Percentiles rank a stretch among this genome's conserved stretches.
These are phyloP conservation scores for Aquilaria malaccensis DNA, from an alignment of 345 rosid species.

Conservation along the genomic window DNA sequence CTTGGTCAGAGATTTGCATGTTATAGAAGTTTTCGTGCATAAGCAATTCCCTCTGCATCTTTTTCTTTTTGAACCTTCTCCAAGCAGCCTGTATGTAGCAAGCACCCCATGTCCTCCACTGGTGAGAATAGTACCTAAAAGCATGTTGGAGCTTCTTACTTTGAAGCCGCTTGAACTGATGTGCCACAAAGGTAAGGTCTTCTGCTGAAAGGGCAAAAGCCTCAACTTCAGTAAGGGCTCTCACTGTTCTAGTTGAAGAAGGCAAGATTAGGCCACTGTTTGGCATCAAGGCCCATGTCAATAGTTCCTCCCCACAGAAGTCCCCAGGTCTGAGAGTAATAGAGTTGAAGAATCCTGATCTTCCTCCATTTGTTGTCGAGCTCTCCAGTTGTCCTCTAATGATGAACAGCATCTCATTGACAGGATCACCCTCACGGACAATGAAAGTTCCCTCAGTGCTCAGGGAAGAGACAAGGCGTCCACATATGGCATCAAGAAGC, in stretches of 20 bases:
- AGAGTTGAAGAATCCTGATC: constrained; percentile 84
- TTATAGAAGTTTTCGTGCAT: constrained; percentile 34
- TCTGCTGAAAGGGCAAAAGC: constrained; percentile 84
- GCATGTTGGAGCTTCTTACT: constrained; percentile 89
- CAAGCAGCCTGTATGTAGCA: constrained; percentile 83
- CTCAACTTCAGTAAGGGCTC: constrained; percentile 77
- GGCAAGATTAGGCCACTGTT: constrained; percentile 55
- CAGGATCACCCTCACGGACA: constrained; percentile 83
- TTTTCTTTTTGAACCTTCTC: constrained; percentile 65
- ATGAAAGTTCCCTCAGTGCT: constrained; percentile 67
- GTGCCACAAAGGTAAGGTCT: constrained; percentile 74
- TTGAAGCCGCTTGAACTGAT: constrained; percentile 89
- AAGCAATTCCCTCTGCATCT: constrained; percentile 49
- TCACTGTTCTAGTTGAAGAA: constrained; percentile 66
- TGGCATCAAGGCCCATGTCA: constrained; percentile 95
- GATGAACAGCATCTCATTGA: constrained; percentile 81
- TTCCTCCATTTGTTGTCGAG: constrained; percentile 91
- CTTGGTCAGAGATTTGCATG: constrained; percentile 15
- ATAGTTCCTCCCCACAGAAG: constrained; percentile 89
- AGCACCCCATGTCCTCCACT: constrained; percentile 90
- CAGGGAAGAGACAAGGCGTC: constrained; percentile 65
- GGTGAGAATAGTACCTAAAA: constrained; percentile 94
- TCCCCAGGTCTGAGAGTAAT: constrained; percentile 83
- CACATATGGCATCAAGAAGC: constrained; percentile 94
- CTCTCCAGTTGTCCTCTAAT: constrained; percentile 89